Evolutionary conservation across 805 yeast species (phyloP).

Genomic region (Geotrichum ghanense): DNA sequence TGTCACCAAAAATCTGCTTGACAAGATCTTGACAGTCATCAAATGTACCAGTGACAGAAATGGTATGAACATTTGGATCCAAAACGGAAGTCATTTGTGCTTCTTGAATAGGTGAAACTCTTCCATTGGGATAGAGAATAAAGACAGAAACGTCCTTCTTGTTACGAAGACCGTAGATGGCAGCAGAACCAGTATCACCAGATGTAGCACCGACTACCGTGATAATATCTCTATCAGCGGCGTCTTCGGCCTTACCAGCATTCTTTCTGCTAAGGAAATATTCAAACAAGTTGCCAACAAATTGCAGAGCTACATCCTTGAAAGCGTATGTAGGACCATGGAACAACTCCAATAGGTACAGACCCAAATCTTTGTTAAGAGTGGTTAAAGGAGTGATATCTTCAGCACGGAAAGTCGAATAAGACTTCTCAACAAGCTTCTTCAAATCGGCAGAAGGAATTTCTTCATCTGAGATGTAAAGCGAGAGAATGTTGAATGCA

Average conservation of each 20-base stretch:
- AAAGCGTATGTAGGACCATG: slow-evolving; percentile 99
- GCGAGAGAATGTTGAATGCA: slow-evolving; percentile 76
- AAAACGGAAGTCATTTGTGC: slow-evolving; percentile 96
- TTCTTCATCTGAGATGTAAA: slow-evolving; percentile 63
- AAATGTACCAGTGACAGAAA: slow-evolving; percentile 91
- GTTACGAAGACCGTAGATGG: slow-evolving; percentile 94
- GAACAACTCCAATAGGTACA: slow-evolving; percentile 82
- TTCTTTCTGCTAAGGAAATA: slow-evolving; percentile 76
- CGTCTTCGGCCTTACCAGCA: slow-evolving; percentile 32
- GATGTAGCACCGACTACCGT: slow-evolving; percentile 99
- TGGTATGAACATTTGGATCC: slow-evolving; percentile 86
- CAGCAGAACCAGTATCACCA: slow-evolving; percentile 99
- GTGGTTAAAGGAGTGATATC: slow-evolving; percentile 76
- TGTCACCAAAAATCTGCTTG: slow-evolving; percentile 84
- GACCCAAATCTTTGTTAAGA: slow-evolving; percentile 43
- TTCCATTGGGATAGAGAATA: slow-evolving; percentile 91
- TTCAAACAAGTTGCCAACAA: slow-evolving; percentile 94
- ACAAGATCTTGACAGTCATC: slow-evolving; percentile 98
- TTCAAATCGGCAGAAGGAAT: slow-evolving; percentile 61
- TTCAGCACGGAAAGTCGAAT: slow-evolving; percentile 78
- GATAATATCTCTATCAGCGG: slow-evolving; percentile 57
- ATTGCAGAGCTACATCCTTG: slow-evolving; percentile 97
- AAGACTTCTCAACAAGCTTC: slow-evolving; percentile 54
- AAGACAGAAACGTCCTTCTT: slow-evolving; percentile 97
- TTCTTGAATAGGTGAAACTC: slow-evolving; percentile 96